Evolutionary conservation across 768 basidiomycete species (phyloP).

Genomic region (Mrakia gelida): DNA sequence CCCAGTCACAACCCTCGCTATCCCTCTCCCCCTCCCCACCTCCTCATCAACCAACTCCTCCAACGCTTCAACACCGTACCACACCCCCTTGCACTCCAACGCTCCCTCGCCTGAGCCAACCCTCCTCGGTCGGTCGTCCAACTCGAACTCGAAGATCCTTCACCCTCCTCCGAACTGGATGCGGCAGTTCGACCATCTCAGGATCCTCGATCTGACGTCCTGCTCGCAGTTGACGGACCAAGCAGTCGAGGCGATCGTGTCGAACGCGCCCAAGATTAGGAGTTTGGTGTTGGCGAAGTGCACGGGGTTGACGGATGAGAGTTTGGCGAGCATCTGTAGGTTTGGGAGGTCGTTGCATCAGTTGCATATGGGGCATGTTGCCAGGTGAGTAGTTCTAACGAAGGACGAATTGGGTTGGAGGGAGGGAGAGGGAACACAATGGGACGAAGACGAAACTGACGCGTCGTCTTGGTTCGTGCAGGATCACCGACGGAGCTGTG

Average conservation of each 20-base stretch:
- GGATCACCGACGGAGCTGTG: conserved; percentile 85
- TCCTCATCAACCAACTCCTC: conserved; percentile 2
- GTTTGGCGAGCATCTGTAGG: conserved; percentile 75
- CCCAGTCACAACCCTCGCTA: conserved; percentile 47
- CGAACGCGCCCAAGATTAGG: conserved; percentile 75
- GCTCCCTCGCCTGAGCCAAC: conserved; percentile 12
- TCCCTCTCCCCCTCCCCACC: conserved; percentile 41
- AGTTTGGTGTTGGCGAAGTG: conserved; percentile 86
- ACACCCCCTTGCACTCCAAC: not conserved
- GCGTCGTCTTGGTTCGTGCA: conserved; percentile 36
- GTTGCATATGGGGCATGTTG: conserved; percentile 87
- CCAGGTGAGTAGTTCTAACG: conserved; percentile 41
- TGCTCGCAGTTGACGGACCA: conserved; percentile 74
- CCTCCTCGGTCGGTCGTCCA: no score
- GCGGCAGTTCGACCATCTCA: conserved; percentile 66
- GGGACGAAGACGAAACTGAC: not conserved
- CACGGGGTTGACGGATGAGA: conserved; percentile 66
- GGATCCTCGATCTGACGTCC: conserved; percentile 88
- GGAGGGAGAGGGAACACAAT: no score
- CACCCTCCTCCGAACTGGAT: conserved; percentile 29
- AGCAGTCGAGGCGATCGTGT: conserved; percentile 75
- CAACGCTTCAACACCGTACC: conserved; percentile 9
- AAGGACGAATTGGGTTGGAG: no score
- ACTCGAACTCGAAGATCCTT: not conserved
- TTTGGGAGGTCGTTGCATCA: conserved; percentile 92